A percentile compares a stretch with the other conserved stretches of the same genome.
phyloP scores from a whole-genome alignment of 1,284 basidiomycete genomes.

The Irpex sp. region DNA sequence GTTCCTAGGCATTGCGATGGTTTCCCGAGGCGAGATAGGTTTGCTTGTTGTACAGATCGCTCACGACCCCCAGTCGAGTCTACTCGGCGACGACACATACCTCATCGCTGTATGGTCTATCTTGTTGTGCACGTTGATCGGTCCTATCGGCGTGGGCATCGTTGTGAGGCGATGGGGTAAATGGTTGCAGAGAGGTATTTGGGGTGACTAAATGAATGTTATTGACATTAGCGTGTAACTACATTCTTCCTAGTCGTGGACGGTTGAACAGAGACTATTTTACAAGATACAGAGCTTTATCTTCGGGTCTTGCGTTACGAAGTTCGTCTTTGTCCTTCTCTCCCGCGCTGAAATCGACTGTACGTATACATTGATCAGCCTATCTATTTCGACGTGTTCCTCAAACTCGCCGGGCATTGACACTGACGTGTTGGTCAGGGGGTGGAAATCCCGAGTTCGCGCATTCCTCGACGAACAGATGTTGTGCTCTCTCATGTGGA shows the following conservation, averaged over 20 bases:
- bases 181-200: neutral
- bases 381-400: constrained; percentile 51
- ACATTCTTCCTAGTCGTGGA: too few species aligned
- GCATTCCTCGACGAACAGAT: constrained; percentile 57
- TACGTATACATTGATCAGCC: constrained; percentile 42
- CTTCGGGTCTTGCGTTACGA: constrained; percentile 58
- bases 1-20: constrained; percentile 35
- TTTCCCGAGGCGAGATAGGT: constrained; percentile 50
- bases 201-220: neutral
- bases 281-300: constrained; percentile 41
- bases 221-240: too few species aligned
- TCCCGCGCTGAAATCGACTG: neutral
- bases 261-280: constrained; percentile 32
- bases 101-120: constrained; percentile 44
- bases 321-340: constrained; percentile 26
- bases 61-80: constrained; percentile 9
- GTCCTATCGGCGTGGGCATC: constrained; percentile 36
- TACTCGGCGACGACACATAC: constrained; percentile 37
- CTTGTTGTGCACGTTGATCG: constrained; percentile 42
- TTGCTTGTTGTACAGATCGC: constrained; percentile 33
- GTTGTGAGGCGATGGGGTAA: constrained; percentile 18
- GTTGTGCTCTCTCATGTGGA: too few species aligned
- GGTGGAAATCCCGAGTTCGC: constrained; percentile 37
- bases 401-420: constrained; percentile 29
- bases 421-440: constrained; percentile 24